Conservation (phyloP, 2,329 filamentous ascomycete genomes). For the Alternaria sp. region DNA sequence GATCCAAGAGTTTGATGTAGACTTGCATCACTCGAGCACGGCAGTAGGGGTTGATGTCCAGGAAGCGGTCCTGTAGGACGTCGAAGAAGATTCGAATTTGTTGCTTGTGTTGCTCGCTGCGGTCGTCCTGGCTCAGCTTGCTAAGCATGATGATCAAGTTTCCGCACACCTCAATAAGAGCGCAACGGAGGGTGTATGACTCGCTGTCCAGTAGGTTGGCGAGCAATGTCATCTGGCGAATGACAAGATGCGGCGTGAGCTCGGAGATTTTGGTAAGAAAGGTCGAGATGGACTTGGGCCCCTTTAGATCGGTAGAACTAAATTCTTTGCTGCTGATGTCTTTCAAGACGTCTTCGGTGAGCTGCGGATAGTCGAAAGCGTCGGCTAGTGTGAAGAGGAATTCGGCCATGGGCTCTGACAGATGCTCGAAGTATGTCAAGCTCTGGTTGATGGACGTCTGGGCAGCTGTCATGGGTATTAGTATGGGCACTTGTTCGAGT, state of each 20-base stretch:
- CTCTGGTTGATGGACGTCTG: conserved; percentile 99
- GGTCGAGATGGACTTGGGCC: conserved; percentile 92
- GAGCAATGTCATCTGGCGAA: conserved; percentile 95
- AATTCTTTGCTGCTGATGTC: conserved; percentile 98
- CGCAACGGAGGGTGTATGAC: conserved; percentile 92
- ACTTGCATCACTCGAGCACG: conserved; percentile 91
- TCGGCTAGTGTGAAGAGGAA: conserved; percentile 95
- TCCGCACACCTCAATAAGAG: conserved; percentile 94
- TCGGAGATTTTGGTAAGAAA: conserved; percentile 95
- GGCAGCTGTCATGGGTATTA: conserved; percentile 65
- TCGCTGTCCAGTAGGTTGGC: conserved; percentile 96
- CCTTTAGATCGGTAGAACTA: conserved; percentile 92
- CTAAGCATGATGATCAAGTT: conserved; percentile 92
- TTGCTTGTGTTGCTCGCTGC: conserved; percentile 89
- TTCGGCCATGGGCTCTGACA: conserved; percentile 99
- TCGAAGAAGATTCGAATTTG: conserved; percentile 98
- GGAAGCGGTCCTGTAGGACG: conserved; percentile 91
- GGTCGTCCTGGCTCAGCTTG: conserved; percentile 78
- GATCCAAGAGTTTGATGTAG: conserved; percentile 86
- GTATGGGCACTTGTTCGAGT: not conserved
- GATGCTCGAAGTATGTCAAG: conserved; percentile 95
- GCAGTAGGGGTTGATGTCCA: conserved; percentile 96
- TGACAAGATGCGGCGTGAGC: conserved; percentile 86
- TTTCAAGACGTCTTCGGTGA: conserved; percentile 89
- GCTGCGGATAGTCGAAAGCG: conserved; percentile 96